Percentiles rank a stretch among this genome's conserved stretches.
Conservation (phyloP, 2,329 filamentous ascomycete genomes). For the Scedosporium apiospermum region DNA sequence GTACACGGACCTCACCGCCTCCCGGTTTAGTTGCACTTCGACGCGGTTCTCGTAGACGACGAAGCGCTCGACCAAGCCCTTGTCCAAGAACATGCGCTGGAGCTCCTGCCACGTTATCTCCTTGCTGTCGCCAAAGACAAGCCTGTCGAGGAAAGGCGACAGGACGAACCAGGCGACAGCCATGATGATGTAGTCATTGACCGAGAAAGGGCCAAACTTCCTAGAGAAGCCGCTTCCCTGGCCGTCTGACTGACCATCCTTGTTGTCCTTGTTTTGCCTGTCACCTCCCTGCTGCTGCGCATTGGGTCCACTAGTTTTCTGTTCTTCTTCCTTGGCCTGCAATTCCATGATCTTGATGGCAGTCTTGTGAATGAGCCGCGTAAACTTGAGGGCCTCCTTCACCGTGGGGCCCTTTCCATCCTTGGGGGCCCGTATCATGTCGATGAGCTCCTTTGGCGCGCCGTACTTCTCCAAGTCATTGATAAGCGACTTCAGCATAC, state of each 20-base stretch:
- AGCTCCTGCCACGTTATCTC: constrained; percentile 99
- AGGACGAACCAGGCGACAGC: constrained; percentile 30
- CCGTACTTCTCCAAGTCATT: constrained; percentile 57
- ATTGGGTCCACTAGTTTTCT: constrained; percentile 13
- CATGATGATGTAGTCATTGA: constrained; percentile 45
- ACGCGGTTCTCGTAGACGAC: constrained; percentile 72
- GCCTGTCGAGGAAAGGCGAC: constrained; percentile 29
- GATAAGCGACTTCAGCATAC: constrained; percentile 50
- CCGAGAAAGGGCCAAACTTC: constrained; percentile 15
- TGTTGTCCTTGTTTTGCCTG: constrained; percentile 6
- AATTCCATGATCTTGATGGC: constrained; percentile 8
- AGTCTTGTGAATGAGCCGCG: constrained; percentile 8
- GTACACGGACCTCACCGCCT: constrained; percentile 62
- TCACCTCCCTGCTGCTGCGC: constrained; percentile 8
- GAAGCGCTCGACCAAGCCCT: constrained; percentile 89
- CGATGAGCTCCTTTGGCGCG: constrained; percentile 57
- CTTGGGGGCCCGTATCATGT: constrained; percentile 18
- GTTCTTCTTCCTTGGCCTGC: constrained; percentile 10
- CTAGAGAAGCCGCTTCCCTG: constrained; percentile 22
- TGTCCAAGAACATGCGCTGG: constrained; percentile 85
- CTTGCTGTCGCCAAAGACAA: constrained; percentile 31
- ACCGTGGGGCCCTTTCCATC: not conserved
- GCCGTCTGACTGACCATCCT: constrained; percentile 19
- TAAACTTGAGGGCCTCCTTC: constrained; percentile 10
- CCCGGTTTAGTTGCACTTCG: constrained; percentile 68